Evolutionary conservation across 208 protist genomes (phyloP), one percentile per base, ranked within the genome.

Genomic region (Acanthamoeba culbertsoni): DNA sequence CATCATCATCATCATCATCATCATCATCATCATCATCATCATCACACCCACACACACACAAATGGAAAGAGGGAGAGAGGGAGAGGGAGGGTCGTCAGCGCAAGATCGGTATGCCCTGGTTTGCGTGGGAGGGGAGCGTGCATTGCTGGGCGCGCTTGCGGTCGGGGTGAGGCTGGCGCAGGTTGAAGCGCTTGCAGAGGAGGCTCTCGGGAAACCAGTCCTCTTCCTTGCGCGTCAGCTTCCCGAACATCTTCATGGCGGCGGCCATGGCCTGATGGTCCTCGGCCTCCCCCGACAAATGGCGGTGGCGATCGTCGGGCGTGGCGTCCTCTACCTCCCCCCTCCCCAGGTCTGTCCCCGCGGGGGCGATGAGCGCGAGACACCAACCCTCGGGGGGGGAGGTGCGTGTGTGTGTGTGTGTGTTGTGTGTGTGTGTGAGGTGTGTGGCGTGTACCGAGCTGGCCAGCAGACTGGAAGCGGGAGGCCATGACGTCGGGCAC

Each of bases 121-220:
- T 73, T 7, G 16, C 31, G 35, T n/a, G n/a, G n/a, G n/a, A 42
- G 14, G 73, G 46, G 5, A n/a, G 37, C 18, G 42, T 55, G 26
- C 75, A 18, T 53, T 59, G 45, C 33, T 4, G 7, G 6, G 75
- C 8, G 37, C 31, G 75, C 28, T 59, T 62, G 26, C n/a, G 42
- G 75, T 86, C 75, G 20, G 75, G 45, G 45, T 62, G 48, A 42
- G 42, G 75, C 16, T 86, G 75, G 37, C 46, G 33, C 1, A 93
- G 31, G 28, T 93, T 93, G 46, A 93, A 93, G 42, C 89, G 57
- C 43, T 93, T 93, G 42, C 63, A 93, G 6, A 93, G 35, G 65
- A 93, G 89, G 16, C 43, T 86, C 3, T 12, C 62, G 23, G 89
- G 89, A 20, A 26, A 46, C 89, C 89, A 93, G 42, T 93, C 89